These are phyloP conservation scores for Podospora conica DNA, from an alignment of 495 filamentous ascomycete species.

Conservation along the genomic window DNA sequence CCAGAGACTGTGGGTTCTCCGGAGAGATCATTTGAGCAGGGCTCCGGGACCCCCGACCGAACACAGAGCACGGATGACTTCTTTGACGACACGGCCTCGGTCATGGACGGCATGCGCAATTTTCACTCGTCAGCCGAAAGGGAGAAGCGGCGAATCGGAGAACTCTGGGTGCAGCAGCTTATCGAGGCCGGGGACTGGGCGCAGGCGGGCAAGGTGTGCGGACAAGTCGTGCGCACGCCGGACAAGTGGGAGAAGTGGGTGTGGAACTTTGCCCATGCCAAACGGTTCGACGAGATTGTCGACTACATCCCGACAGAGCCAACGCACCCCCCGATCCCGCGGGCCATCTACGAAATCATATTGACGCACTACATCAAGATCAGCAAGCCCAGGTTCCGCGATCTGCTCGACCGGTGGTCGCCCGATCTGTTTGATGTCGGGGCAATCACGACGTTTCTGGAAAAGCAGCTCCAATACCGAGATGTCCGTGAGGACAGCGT, in stretches of 20 bases:
- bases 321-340: slow-evolving; percentile 70
- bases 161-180: slow-evolving; percentile 85
- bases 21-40: slow-evolving; percentile 27
- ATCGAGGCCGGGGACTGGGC: slow-evolving; percentile 67
- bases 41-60: slow-evolving; percentile 43
- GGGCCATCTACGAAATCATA: slow-evolving; percentile 78
- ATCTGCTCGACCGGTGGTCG: slow-evolving; percentile 80
- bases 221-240: slow-evolving; percentile 71
- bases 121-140: slow-evolving; percentile 67
- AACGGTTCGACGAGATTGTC: slow-evolving; percentile 83
- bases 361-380: slow-evolving; percentile 75
- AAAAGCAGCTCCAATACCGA: slow-evolving; percentile 63
- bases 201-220: slow-evolving; percentile 68
- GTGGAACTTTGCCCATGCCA: slow-evolving; percentile 76
- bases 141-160: slow-evolving; percentile 88
- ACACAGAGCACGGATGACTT: slow-evolving; percentile 61
- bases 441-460: slow-evolving; percentile 61
- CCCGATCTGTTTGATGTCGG: slow-evolving; percentile 74
- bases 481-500: slow-evolving; percentile 63
- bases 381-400: slow-evolving; percentile 61
- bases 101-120: slow-evolving; percentile 44
- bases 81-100: slow-evolving; percentile 68
- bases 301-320: slow-evolving; percentile 69
- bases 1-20: slow-evolving; percentile 58
- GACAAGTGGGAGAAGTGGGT: slow-evolving; percentile 92